phyloP scores from a whole-genome alignment of 345 rosid genomes.

The Brassica incana region DNA sequence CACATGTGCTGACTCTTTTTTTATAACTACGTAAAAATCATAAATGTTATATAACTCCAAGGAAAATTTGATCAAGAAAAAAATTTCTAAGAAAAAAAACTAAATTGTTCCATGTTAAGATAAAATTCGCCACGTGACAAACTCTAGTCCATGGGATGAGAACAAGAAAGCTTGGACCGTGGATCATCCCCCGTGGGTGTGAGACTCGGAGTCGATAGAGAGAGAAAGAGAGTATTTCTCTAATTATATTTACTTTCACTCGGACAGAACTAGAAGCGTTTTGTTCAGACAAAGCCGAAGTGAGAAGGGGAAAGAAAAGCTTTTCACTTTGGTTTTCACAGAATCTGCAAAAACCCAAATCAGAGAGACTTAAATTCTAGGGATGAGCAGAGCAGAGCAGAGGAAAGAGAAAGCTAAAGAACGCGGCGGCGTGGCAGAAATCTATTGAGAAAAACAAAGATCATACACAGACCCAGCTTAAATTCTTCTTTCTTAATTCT shows the following conservation, averaged over 20 bases:
- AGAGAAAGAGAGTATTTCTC: conserved; percentile 25
- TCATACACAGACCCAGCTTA: conserved; percentile 10
- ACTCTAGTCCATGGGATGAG: conserved; percentile 29
- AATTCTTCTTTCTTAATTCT: conserved; percentile 19
- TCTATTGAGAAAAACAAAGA: conserved; percentile 24
- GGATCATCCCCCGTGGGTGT: conserved; percentile 36
- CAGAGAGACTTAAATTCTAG: conserved; percentile 43
- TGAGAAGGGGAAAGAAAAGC: conserved; percentile 37
- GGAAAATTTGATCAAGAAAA: neutral
- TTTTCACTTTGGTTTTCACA: conserved; percentile 39
- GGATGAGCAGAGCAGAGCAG: conserved; percentile 51
- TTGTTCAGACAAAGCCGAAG: conserved; percentile 38
- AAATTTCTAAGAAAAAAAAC: no score
- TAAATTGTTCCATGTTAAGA: neutral
- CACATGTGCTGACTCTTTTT: conserved; percentile 23
- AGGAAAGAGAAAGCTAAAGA: conserved; percentile 43
- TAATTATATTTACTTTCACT: conserved; percentile 19
- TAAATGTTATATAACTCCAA: conserved; percentile 10
- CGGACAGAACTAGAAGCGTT: conserved; percentile 39
- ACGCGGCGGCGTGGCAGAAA: conserved; percentile 74
- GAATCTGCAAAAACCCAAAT: conserved; percentile 37
- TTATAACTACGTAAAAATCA: neutral
- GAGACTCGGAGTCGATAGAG: conserved; percentile 31
- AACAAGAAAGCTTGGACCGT: conserved; percentile 30
- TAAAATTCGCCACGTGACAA: conserved; percentile 29